Conservation (phyloP, 345 rosid genomes). For the Zanthoxylum bungeanum region DNA sequence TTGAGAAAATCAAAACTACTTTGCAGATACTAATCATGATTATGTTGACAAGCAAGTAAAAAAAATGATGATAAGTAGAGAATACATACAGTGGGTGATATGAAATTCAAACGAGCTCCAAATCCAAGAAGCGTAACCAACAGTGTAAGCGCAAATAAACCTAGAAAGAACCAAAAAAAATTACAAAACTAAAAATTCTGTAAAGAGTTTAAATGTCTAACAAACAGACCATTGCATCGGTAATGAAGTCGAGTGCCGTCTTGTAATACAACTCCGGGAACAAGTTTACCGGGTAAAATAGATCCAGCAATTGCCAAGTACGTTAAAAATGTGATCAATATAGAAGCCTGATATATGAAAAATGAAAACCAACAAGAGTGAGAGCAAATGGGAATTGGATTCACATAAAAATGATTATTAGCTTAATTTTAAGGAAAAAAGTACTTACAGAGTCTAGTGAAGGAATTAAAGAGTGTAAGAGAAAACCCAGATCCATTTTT, state of each 20-base stretch:
- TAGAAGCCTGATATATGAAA: not conserved
- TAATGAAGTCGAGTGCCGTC: constrained; percentile 14
- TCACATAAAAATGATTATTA: not conserved
- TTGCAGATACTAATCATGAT: not conserved
- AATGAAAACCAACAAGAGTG: no score
- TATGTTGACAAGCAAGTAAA: constrained; percentile 1
- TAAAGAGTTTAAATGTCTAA: not conserved
- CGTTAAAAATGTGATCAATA: not conserved
- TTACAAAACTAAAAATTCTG: not conserved
- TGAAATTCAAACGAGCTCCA: not conserved
- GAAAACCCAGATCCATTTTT: constrained; percentile 6
- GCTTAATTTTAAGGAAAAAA: not conserved
- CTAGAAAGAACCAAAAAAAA: not conserved
- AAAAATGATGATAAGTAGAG: not conserved
- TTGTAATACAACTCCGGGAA: constrained; percentile 1
- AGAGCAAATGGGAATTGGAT: not conserved
- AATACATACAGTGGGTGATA: constrained; percentile 8
- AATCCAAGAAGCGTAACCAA: not conserved
- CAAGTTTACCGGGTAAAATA: constrained; percentile 2
- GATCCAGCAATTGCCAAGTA: constrained; percentile 16
- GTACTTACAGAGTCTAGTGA: constrained; percentile 10
- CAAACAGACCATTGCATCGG: constrained; percentile 10
- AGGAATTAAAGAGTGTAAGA: not conserved
- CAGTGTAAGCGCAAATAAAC: constrained; percentile 3
- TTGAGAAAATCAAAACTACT: not conserved